These are phyloP conservation scores for Stagonosporopsis vannaccii DNA, from an alignment of 2,329 filamentous ascomycete species.

Conservation along the genomic window DNA sequence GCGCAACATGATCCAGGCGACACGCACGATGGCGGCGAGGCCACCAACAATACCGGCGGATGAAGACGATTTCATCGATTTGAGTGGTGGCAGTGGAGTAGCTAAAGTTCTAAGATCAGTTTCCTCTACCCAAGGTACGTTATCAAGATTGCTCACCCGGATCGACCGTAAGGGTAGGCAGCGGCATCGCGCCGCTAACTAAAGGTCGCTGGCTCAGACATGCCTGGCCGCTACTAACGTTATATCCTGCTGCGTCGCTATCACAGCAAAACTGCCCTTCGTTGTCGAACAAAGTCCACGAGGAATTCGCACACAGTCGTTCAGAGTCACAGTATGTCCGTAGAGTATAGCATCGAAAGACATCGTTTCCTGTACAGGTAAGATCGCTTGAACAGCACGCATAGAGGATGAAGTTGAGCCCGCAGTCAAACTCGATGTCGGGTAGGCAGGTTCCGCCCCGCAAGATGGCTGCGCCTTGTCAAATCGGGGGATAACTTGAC, in stretches of 20 bases:
- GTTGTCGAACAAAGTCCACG: background rate
- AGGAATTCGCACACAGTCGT: background rate
- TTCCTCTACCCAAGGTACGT: background rate
- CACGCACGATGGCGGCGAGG: background rate
- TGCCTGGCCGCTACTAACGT: background rate
- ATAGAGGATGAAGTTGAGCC: background rate
- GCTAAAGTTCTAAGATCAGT: background rate
- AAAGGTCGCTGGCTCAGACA: background rate
- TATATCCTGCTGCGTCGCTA: background rate
- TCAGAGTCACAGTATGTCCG: background rate
- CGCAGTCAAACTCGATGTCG: background rate
- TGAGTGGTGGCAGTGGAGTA: background rate
- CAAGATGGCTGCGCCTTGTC: slow-evolving; percentile 1
- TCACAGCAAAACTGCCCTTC: background rate
- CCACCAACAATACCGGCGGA: background rate
- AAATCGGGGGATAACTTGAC: background rate
- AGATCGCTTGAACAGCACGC: background rate
- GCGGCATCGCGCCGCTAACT: background rate
- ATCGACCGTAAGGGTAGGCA: background rate
- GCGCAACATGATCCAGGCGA: background rate
- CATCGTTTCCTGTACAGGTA: background rate
- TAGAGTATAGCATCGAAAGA: background rate
- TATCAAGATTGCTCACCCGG: background rate
- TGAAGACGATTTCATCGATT: background rate
- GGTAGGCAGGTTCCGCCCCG: background rate